Conservation (phyloP, 345 rosid genomes). For the Lepidium aucheri region DNA sequence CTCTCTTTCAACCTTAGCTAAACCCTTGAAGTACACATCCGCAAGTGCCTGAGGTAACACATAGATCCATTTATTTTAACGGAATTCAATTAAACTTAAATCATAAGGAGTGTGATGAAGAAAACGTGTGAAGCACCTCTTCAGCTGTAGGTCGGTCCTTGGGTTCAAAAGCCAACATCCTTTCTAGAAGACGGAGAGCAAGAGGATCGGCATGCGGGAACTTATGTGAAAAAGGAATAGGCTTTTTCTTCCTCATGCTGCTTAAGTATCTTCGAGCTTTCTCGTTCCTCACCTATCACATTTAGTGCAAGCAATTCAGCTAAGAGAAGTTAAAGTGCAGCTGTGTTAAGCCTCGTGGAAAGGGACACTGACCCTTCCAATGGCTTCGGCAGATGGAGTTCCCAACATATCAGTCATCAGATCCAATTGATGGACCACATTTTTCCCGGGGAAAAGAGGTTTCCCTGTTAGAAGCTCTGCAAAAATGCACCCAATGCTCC, state of each 20-base stretch:
- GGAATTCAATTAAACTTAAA: background rate
- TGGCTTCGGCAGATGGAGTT: slow-evolving; percentile 87
- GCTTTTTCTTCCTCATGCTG: slow-evolving; percentile 92
- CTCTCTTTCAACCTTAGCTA: slow-evolving; percentile 94
- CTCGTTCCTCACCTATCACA: slow-evolving; percentile 81
- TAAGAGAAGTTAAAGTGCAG: background rate
- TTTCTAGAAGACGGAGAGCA: slow-evolving; percentile 80
- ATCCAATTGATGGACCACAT: slow-evolving; percentile 93
- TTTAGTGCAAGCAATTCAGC: slow-evolving; percentile 17
- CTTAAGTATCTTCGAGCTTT: slow-evolving; percentile 92
- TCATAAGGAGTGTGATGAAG: background rate
- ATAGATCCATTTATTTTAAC: background rate
- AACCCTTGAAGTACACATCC: slow-evolving; percentile 84
- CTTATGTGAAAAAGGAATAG: slow-evolving; percentile 72
- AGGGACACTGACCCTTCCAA: slow-evolving; percentile 60
- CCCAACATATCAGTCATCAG: slow-evolving; percentile 94
- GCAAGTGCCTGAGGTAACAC: slow-evolving; percentile 69
- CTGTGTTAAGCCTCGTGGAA: background rate
- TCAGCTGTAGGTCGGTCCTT: slow-evolving; percentile 87
- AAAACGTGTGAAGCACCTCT: slow-evolving; percentile 45
- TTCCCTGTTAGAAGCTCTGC: slow-evolving; percentile 92
- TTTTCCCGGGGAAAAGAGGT: slow-evolving; percentile 95
- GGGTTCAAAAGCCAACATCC: slow-evolving; percentile 92
- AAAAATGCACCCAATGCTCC: slow-evolving; percentile 98
- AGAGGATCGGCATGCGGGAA: slow-evolving; percentile 92